Evolutionary conservation across 352 stramenopile genomes (phyloP), one percentile per base, ranked within the genome.

Genomic region (Phytophthora crassamura): DNA sequence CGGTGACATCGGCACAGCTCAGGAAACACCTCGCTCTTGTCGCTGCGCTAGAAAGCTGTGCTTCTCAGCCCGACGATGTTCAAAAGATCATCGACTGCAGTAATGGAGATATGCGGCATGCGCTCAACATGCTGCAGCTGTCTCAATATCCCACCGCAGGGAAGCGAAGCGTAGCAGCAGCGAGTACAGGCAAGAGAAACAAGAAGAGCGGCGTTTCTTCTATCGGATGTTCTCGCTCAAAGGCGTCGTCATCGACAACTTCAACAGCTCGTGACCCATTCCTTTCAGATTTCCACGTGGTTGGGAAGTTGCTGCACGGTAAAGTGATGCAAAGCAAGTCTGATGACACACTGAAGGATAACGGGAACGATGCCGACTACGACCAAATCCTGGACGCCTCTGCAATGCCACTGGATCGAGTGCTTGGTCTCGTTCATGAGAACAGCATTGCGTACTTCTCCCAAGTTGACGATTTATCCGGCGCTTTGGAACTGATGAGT

Each of bases 291-390:
- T 92, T 96, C 12, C 88, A 92, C 43, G 60, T 94, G 10, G 64
- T 94, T 30, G 88, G 86, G 5, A 94, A 94, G 52, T 54, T 96
- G 35, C 47, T 96, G 4, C 82, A 96, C 41, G 80, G 72, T n/a
- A 89, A 89, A 71, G 64, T 65, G 47, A 30, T 69, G 18, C 67
- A 72, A 53, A 79, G 67, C 33, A 78, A 65, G 30, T 54, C 32
- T 54, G 34, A 14, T 12, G 36, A 61, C 2, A 28, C 62, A 14
- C 12, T 54, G 25, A 62, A 51, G 14, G 62, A 22, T 34, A 48
- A 58, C 11, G 28, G 22, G 2, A 59, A 42, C 9, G 47, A 66
- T 14, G 25, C 74, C 15, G 62, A 80, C 14, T 79, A 78, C 38
- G 77, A 91, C 49, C 55, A 72, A 16, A 75, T 92, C 34, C 56